Conservation (phyloP, 805 yeast species). For the Saturnispora ahearnii region DNA sequence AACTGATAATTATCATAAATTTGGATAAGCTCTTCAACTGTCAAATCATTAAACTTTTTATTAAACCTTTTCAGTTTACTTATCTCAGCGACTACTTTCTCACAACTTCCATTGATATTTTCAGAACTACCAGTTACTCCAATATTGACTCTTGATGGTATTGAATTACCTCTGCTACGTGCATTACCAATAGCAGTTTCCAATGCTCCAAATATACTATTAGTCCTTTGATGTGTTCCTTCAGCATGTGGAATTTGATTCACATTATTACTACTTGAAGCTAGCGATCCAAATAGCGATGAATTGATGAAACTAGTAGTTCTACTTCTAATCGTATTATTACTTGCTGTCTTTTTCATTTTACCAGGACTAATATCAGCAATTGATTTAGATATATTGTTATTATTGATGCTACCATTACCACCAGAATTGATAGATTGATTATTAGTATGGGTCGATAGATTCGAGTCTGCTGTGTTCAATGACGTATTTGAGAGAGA, state of each 20-base stretch:
- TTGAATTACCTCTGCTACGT: constrained; percentile 25
- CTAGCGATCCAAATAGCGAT: constrained; percentile 16
- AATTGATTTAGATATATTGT: neutral
- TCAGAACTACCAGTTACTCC: constrained; percentile 3
- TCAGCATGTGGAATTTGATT: neutral
- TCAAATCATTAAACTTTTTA: constrained; percentile 24
- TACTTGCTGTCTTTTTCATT: neutral
- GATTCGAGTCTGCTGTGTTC: constrained; percentile 11
- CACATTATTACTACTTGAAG: neutral
- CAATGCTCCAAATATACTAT: constrained; percentile 20
- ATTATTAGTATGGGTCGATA: neutral
- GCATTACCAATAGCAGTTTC: constrained; percentile 28
- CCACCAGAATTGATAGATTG: neutral
- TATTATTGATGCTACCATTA: neutral
- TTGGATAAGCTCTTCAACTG: constrained; percentile 21
- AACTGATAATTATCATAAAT: constrained; percentile 23
- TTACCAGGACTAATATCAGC: constrained; percentile 3
- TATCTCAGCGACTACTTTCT: neutral
- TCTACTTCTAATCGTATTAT: constrained; percentile 22
- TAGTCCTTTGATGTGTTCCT: constrained; percentile 1
- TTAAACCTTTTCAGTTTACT: constrained; percentile 15
- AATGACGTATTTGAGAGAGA: constrained; percentile 28
- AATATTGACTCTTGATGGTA: neutral
- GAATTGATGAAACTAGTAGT: constrained; percentile 25
- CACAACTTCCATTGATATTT: constrained; percentile 5